Evolutionary conservation across 169 alveolate species (phyloP), one percentile per base, ranked within the genome.

Genomic region (Amoebophrya sp.): DNA sequence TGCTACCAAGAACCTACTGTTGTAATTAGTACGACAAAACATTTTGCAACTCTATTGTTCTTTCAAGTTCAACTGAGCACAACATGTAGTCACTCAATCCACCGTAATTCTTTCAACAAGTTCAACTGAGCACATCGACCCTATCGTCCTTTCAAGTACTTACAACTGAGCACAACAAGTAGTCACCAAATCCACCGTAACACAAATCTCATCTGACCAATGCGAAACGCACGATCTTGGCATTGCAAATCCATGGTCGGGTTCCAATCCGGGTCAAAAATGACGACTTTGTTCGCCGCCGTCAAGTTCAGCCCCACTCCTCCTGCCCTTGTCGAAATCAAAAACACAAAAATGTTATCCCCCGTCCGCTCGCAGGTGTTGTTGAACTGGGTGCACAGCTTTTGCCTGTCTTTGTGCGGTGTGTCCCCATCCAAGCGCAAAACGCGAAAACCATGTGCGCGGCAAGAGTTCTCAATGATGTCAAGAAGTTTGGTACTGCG

Each of bases 281-380:
- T 93, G 29, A 96, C 95, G 26, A 96, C 97, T 89, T 96, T 94
- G 76, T 96, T 95, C 18, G 98, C 98, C 0, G 96, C 95, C 0
- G 96, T 95, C 41, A 96, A 91, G 55, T 96, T 96, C 41, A 96
- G 91, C 38, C 98, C 98, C 90, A 96, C 95, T 33, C 99, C 98
- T 33, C 99, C 99, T 10, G 97, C 96, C 76, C 96, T 94, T 6
- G 98, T 98, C 12, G 98, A 97, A 38, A 97, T 92, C 55, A 98
- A 89, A 40, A 94, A 94, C 83, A 98, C 76, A n/a, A 77, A 39
- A 12, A 91, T 38, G 0, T 91, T 40, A 41, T 90, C 36, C 12
- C 89, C 41, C 54, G 93, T 92, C n/a, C n/a, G n/a, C n/a, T n/a
- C n/a, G n/a, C n/a, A n/a, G n/a, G n/a, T n/a, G n/a, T n/a, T n/a